phyloP scores from a whole-genome alignment of 352 stramenopile species.

The Thalassiosira exigua region DNA sequence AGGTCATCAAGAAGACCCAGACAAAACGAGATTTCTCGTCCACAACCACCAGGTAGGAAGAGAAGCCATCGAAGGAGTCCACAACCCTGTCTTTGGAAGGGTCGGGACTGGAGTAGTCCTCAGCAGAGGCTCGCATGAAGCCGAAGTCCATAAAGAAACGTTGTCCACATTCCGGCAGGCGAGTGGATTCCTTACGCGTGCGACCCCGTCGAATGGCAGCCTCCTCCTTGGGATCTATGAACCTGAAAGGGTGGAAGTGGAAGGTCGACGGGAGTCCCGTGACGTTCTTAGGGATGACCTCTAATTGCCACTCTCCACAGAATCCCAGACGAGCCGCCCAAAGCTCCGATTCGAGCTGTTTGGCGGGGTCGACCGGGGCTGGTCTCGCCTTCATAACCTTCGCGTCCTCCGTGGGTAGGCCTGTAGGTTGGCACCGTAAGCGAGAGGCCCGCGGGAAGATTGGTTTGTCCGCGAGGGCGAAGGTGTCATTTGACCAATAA shows the following conservation, averaged over 20 bases:
- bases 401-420: no score
- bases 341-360: constrained; percentile 36
- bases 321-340: constrained; percentile 26
- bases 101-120: constrained; percentile 4
- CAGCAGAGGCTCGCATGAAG: constrained; percentile 21
- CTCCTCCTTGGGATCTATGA: constrained; percentile 31
- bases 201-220: constrained; percentile 1
- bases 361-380: no score
- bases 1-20: constrained; percentile 34
- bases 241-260: constrained; percentile 25
- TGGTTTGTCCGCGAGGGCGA: no score
- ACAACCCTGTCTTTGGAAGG: constrained; percentile 12
- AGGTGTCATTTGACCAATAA: no score
- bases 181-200: background rate
- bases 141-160: constrained; percentile 32
- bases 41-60: constrained; percentile 29
- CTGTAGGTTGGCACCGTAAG: no score
- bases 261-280: constrained; percentile 14
- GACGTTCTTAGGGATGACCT: background rate
- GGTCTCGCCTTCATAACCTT: no score
- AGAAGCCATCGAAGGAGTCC: constrained; percentile 28
- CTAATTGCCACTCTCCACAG: constrained; percentile 13
- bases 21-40: constrained; percentile 12
- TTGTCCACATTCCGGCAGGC: background rate
- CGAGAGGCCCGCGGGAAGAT: no score